Base-by-base conservation (phyloP, 2,329 filamentous ascomycete genomes). In the Aspergillus costaricaensis region DNA sequence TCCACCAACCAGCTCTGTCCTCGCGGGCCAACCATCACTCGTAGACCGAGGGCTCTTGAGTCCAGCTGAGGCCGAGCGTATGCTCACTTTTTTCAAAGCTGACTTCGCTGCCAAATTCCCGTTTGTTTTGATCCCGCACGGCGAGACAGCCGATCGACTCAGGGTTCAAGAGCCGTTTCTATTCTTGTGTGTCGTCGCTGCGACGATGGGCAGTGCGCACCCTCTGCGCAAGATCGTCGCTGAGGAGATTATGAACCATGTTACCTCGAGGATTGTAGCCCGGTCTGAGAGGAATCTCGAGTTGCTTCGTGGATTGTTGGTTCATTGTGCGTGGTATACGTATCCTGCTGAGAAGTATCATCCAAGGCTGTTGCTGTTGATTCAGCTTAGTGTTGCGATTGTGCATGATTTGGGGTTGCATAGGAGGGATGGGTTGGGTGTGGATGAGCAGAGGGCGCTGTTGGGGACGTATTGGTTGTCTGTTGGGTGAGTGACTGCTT, bases 221-320 rank as follows among this genome's bases (percentile, higher is more conserved):
- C 63, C 62, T 57, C 61, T 68, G 21, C 63, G 63, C 55, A 61
- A 59, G 55, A 55, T 14, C 8, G 58, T 69, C 21, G 25, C 50
- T 5, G 66, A 68, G 19, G 67, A 69, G 51, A 63, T 69, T n/a
- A 68, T 68, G 62, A 64, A 64, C 27, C 67, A 69, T 25, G 44
- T 69, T 21, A 59, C 49, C 2, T 47, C 17, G n/a, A 55, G 67
- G 17, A 15, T 68, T 43, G 62, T 69, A 36, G 59, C 41, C 56
- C 56, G 56, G 5, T 68, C 67, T 3, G 67, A 69, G 64, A 65
- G 67, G 43, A 69, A 63, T 55, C 61, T 68, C 5, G 67, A 69
- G 43, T 49, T 68, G 44, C 67, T 68, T 21, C 64, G 62, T 49
- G 67, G 67, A 56, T 55, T 68, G 38, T 52, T 69, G 36, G 59